These are phyloP conservation scores for Calvatia gigantea DNA, from an alignment of 768 basidiomycete genomes.

Conservation along the genomic window DNA sequence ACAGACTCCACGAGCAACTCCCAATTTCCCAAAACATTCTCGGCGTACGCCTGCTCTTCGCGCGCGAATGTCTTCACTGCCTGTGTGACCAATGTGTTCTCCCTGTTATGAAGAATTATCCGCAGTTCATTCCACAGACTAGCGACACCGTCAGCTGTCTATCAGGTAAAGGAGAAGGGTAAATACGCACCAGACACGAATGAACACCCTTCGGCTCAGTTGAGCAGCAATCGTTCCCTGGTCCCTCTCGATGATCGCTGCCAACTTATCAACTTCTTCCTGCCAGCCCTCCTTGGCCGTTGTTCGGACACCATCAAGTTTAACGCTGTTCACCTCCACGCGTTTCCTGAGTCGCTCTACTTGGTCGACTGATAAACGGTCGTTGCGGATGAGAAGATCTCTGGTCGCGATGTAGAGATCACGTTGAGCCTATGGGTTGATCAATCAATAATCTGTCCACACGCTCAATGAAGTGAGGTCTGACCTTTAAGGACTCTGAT, in stretches of 20 bases:
- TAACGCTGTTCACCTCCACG: slow-evolving; percentile 70
- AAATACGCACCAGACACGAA: slow-evolving; percentile 71
- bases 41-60: slow-evolving; percentile 69
- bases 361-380: slow-evolving; percentile 84
- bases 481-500: slow-evolving; percentile 74
- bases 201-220: slow-evolving; percentile 78
- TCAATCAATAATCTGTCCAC: background rate
- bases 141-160: slow-evolving; percentile 11
- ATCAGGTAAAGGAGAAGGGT: background rate
- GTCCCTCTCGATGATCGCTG: slow-evolving; percentile 76
- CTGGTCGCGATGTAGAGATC: slow-evolving; percentile 86
- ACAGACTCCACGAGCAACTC: slow-evolving; percentile 63
- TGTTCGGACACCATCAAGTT: slow-evolving; percentile 70
- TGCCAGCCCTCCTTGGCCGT: slow-evolving; percentile 82
- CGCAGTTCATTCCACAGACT: slow-evolving; percentile 98
- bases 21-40: slow-evolving; percentile 71
- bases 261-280: slow-evolving; percentile 76
- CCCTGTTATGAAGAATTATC: slow-evolving; percentile 86
- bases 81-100: slow-evolving; percentile 77
- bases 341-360: slow-evolving; percentile 87
- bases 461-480: slow-evolving; percentile 8
- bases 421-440: slow-evolving; percentile 38
- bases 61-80: slow-evolving; percentile 69
- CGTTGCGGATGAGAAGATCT: slow-evolving; percentile 83
- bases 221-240: slow-evolving; percentile 74